Evolutionary conservation across 2,329 filamentous ascomycete genomes (phyloP).

Genomic region (Fusarium sp.): DNA sequence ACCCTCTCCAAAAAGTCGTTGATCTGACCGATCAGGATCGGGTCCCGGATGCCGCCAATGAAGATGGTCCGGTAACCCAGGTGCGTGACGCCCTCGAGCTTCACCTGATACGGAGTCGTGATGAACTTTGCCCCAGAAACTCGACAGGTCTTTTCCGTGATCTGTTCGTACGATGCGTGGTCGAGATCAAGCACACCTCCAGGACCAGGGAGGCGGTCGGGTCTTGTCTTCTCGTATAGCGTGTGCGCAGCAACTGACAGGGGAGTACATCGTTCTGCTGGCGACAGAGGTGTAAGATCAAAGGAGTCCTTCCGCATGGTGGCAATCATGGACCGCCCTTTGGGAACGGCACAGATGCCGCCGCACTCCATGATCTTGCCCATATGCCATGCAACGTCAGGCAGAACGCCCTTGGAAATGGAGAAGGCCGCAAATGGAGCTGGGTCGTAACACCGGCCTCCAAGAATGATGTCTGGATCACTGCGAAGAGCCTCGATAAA

Average conservation of each 20-base stretch:
- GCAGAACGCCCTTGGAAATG: conserved; percentile 44
- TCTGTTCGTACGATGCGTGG: conserved; percentile 55
- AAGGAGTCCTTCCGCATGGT: conserved; percentile 58
- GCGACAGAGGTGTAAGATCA: conserved; percentile 57
- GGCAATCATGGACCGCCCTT: conserved; percentile 55
- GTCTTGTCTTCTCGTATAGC: conserved; percentile 65
- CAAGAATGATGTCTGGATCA: conserved; percentile 47
- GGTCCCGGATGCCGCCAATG: conserved; percentile 59
- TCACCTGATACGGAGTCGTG: conserved; percentile 56
- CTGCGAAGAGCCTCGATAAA: conserved; percentile 34
- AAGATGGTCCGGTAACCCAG: conserved; percentile 59
- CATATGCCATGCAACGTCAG: conserved; percentile 59
- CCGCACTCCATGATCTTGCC: conserved; percentile 68
- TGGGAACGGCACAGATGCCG: conserved; percentile 59
- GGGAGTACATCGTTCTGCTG: conserved; percentile 57
- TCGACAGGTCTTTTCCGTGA: conserved; percentile 49
- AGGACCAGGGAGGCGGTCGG: conserved; percentile 61
- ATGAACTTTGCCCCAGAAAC: conserved; percentile 55
- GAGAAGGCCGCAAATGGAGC: conserved; percentile 54
- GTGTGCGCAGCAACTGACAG: conserved; percentile 63
- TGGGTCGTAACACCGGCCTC: conserved; percentile 54
- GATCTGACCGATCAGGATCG: conserved; percentile 58
- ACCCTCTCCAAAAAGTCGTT: conserved; percentile 50
- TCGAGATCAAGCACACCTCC: conserved; percentile 60
- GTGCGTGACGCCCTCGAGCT: conserved; percentile 59